Conservation (phyloP, 2,329 filamentous ascomycete species). For the Dactylellina drechsleri region DNA sequence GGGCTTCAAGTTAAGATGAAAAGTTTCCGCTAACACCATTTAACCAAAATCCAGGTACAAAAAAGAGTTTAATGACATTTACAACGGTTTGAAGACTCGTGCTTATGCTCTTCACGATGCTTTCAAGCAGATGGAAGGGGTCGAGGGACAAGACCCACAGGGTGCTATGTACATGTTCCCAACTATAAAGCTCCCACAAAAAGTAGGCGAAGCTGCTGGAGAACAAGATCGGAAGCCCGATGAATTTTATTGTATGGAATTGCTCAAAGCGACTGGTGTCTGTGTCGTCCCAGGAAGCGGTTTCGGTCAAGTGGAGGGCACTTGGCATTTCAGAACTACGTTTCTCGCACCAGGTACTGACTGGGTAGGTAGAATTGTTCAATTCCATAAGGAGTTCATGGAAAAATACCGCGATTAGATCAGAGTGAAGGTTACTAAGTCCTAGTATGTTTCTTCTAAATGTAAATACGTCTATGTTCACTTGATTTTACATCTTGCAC, state of each 20-base stretch:
- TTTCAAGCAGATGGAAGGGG: constrained; percentile 94
- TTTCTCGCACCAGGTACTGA: constrained; percentile 96
- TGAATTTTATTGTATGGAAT: constrained; percentile 90
- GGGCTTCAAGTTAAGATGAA: neutral
- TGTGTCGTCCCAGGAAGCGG: constrained; percentile 92
- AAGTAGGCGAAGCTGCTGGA: constrained; percentile 79
- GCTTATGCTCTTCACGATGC: constrained; percentile 87
- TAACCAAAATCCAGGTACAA: constrained; percentile 68
- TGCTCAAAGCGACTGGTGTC: constrained; percentile 93
- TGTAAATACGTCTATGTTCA: constrained; percentile 33
- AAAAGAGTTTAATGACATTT: constrained; percentile 85
- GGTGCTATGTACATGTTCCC: constrained; percentile 99
- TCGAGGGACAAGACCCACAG: constrained; percentile 85
- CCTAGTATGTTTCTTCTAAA: constrained; percentile 1
- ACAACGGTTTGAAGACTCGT: constrained; percentile 78
- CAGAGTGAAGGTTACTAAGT: neutral
- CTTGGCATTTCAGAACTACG: constrained; percentile 93
- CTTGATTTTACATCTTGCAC: constrained; percentile 22
- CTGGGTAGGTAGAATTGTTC: constrained; percentile 85
- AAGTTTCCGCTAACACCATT: constrained; percentile 19
- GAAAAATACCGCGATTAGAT: constrained; percentile 69
- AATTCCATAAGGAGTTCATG: constrained; percentile 94
- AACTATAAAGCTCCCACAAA: constrained; percentile 80
- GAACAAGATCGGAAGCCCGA: constrained; percentile 80
- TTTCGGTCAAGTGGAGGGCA: constrained; percentile 92